phyloP scores from a whole-genome alignment of 169 alveolate genomes.

The Plasmodium coatneyi region DNA sequence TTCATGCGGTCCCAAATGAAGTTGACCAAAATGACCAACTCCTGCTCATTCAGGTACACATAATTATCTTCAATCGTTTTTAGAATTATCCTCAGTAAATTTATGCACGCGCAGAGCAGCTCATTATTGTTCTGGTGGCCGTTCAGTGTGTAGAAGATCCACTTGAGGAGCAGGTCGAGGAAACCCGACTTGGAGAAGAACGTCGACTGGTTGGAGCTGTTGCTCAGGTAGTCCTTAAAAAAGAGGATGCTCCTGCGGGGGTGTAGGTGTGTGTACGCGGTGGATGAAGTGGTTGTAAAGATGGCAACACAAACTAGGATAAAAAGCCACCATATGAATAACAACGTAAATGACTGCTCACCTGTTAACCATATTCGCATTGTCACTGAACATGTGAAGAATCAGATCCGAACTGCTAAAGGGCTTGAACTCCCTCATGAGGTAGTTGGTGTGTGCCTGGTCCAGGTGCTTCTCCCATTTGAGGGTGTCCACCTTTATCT shows the following conservation, averaged over 20 bases:
- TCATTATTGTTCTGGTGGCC: slow-evolving; percentile 40
- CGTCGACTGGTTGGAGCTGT: slow-evolving; percentile 49
- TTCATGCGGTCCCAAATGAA: slow-evolving; percentile 43
- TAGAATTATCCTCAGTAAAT: slow-evolving; percentile 37
- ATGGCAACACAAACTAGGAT: not conserved
- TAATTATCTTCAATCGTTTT: slow-evolving; percentile 69
- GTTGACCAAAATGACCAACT: slow-evolving; percentile 21
- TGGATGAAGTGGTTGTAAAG: not conserved
- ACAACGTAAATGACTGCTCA: not conserved
- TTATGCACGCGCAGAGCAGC: slow-evolving; percentile 4
- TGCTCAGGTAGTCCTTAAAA: slow-evolving; percentile 60
- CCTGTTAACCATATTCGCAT: slow-evolving; percentile 38
- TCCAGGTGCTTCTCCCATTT: slow-evolving; percentile 67
- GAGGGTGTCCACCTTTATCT: slow-evolving; percentile 50
- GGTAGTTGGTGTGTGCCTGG: slow-evolving; percentile 35
- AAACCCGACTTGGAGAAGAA: slow-evolving; percentile 53
- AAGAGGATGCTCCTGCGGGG: slow-evolving; percentile 38
- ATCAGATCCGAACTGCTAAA: slow-evolving; percentile 28
- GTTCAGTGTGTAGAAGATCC: slow-evolving; percentile 39
- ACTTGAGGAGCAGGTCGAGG: slow-evolving; percentile 47
- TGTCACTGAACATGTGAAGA: slow-evolving; percentile 42
- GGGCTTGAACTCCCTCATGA: slow-evolving; percentile 57
- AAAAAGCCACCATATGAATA: not conserved
- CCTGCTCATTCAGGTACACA: slow-evolving; percentile 35
- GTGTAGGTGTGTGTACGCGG: not conserved